Percentiles rank a stretch among this genome's conserved stretches.
Evolutionary conservation across 768 basidiomycete species (phyloP).

Genomic region (Tylopilus balloui): DNA sequence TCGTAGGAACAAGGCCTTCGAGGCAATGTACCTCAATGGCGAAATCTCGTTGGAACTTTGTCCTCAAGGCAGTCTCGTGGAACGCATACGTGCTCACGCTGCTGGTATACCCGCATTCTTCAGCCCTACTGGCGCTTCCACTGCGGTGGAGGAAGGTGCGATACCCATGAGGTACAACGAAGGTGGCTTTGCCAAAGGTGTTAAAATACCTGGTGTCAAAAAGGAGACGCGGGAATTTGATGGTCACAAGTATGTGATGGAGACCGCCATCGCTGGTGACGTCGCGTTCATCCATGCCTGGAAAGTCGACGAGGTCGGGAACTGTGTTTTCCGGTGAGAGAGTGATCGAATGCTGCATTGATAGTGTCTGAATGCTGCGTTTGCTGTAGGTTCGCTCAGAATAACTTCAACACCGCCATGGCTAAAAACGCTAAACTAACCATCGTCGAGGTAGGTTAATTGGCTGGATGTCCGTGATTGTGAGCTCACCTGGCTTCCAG

Average conservation of each 20-base stretch:
- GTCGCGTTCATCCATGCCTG: constrained; percentile 85
- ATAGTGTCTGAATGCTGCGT: background rate
- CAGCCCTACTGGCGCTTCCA: constrained; percentile 85
- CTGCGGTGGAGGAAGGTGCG: constrained; percentile 73
- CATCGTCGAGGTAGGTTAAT: constrained; percentile 70
- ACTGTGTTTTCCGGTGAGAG: constrained; percentile 79
- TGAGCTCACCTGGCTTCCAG: constrained; percentile 33
- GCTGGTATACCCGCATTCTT: constrained; percentile 93
- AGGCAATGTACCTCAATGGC: constrained; percentile 74
- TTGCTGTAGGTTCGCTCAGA: constrained; percentile 64
- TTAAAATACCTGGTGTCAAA: constrained; percentile 66
- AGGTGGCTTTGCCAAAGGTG: constrained; percentile 65
- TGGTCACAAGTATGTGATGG: constrained; percentile 78
- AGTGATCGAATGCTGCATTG: background rate
- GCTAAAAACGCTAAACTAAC: constrained; percentile 86
- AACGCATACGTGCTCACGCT: constrained; percentile 83
- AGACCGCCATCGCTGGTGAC: constrained; percentile 74
- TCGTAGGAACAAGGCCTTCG: constrained; percentile 79
- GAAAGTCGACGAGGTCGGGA: constrained; percentile 90
- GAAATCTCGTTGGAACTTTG: constrained; percentile 82
- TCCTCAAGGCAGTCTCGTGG: constrained; percentile 87
- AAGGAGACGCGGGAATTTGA: constrained; percentile 76
- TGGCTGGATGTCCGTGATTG: constrained; percentile 3
- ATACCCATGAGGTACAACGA: constrained; percentile 78
- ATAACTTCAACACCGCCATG: constrained; percentile 87